These are phyloP conservation scores for Cutaneotrichosporon spelunceum DNA, from an alignment of 1,284 basidiomycete genomes.

Conservation along the genomic window DNA sequence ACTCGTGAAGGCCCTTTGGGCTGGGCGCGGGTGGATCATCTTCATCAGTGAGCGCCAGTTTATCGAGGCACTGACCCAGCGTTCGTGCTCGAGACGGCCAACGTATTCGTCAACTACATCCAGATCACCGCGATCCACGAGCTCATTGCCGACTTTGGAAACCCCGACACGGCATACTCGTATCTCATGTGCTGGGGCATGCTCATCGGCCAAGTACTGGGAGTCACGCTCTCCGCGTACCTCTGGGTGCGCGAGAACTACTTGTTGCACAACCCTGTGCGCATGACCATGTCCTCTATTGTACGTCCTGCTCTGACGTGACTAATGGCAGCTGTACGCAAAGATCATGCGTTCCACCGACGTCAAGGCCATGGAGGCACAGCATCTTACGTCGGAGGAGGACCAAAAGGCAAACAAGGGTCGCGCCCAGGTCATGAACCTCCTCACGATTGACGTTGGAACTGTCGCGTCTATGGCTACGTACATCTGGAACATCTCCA, in stretches of 20 bases:
- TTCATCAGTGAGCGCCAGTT: slow-evolving; percentile 26
- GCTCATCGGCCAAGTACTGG: slow-evolving; percentile 38
- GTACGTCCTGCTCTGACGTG: slow-evolving; percentile 21
- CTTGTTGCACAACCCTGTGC: slow-evolving; percentile 41
- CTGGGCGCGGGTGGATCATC: slow-evolving; percentile 31
- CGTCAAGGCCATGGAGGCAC: slow-evolving; percentile 45
- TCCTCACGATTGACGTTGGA: slow-evolving; percentile 44
- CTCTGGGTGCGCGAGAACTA: slow-evolving; percentile 46
- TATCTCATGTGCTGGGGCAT: slow-evolving; percentile 49
- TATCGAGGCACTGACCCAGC: slow-evolving; percentile 24
- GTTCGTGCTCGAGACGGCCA: slow-evolving; percentile 34
- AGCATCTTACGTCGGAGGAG: slow-evolving; percentile 32
- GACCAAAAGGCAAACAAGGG: slow-evolving; percentile 32
- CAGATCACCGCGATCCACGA: slow-evolving; percentile 42
- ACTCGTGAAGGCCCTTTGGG: slow-evolving; percentile 37
- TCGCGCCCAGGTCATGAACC: slow-evolving; percentile 47
- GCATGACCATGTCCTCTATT: slow-evolving; percentile 40
- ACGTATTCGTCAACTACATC: slow-evolving; percentile 35
- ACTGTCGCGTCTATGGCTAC: slow-evolving; percentile 40
- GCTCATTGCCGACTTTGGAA: slow-evolving; percentile 39
- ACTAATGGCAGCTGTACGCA: slow-evolving; percentile 38
- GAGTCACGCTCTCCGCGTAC: slow-evolving; percentile 33
- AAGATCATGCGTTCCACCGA: slow-evolving; percentile 48
- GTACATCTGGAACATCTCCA: slow-evolving; percentile 38
- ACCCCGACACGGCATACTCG: slow-evolving; percentile 38